Base-by-base conservation (phyloP, 495 filamentous ascomycete species). In the Aspergillus sclerotioniger region DNA sequence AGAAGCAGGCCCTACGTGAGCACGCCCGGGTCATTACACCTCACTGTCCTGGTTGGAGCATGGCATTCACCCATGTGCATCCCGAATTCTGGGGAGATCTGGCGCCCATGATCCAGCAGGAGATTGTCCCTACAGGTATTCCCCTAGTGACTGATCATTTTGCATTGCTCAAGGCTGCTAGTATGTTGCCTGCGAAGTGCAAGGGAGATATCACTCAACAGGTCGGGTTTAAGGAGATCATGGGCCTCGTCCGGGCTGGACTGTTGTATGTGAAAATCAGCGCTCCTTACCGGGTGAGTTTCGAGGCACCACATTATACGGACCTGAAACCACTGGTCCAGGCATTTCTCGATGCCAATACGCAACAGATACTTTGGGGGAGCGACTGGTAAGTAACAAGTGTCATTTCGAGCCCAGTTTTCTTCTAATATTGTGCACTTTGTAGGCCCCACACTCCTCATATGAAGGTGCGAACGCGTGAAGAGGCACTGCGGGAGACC, bases 341-440 rank as follows among this genome's bases (percentile, higher is more conserved):
- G 1, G 62, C 58, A 0, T 51, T 64, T n/a, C 58, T 69, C 51
- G 57, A 65, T 52, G 62, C 62, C 7, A 64, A 64, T 41, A 49
- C 53, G 17, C 17, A 33, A 10, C 66, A 60, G 31, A 31, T 65
- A 44, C 33, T 68, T 3, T 68, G 66, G 66, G 66, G 66, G 6
- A 68, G 66, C 60, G 66, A 68, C 51, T 68, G 66, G 66, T 63
- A 56, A 41, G 58, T n/a, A n/a, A n/a, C n/a, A n/a, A n/a, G n/a
- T n/a, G n/a, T n/a, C n/a, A n/a, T n/a, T n/a, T n/a, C n/a, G n/a
- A n/a, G n/a, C n/a, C n/a, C n/a, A n/a, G n/a, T n/a, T n/a, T n/a
- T n/a, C n/a, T n/a, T n/a, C n/a, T 25, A 25, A 25, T 25, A 25
- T 53, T 8, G 25, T 8, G 25, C 31, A 33, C 3, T 3, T 1